phyloP scores from a whole-genome alignment of 495 filamentous ascomycete genomes.

The Bryoglossum gracile region DNA sequence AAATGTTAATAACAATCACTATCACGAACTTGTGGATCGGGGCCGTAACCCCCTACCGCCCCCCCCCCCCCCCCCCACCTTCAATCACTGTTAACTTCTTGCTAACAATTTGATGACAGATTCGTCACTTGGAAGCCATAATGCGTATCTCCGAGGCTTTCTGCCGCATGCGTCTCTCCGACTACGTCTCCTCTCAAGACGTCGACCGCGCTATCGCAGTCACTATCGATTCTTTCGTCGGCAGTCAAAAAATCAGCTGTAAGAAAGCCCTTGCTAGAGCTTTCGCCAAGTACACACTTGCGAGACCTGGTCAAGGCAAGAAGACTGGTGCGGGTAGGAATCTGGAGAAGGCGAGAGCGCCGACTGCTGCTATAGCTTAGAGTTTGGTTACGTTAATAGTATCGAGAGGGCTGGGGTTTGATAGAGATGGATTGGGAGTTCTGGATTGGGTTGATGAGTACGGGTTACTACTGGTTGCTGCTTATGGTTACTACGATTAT shows the following conservation, averaged over 20 bases:
- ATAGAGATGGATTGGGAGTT: neutral
- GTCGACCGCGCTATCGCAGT: slow-evolving; percentile 97
- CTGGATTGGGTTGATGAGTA: neutral
- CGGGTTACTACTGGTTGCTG: too few species aligned
- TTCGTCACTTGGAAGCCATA: slow-evolving; percentile 95
- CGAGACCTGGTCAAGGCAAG: slow-evolving; percentile 32
- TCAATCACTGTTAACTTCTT: neutral
- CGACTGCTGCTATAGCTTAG: slow-evolving; percentile 21
- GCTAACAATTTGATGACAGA: slow-evolving; percentile 45
- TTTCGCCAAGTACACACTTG: slow-evolving; percentile 87
- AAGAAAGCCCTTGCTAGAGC: slow-evolving; percentile 95
- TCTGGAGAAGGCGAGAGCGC: slow-evolving; percentile 15
- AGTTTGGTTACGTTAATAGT: too few species aligned
- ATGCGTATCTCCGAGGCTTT: slow-evolving; percentile 90
- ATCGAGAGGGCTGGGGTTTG: too few species aligned
- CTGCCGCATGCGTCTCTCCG: slow-evolving; percentile 90
- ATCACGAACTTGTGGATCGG: too few species aligned
- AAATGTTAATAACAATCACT: too few species aligned
- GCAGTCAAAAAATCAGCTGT: slow-evolving; percentile 92
- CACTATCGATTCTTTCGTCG: slow-evolving; percentile 92
- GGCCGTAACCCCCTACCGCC: too few species aligned
- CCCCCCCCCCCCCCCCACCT: too few species aligned
- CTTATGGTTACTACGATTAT: slow-evolving; percentile 5
- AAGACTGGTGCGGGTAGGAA: slow-evolving; percentile 17
- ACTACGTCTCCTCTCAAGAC: slow-evolving; percentile 82